Conservation (phyloP, 2,329 filamentous ascomycete genomes). For the Sclerotinia borealis region DNA sequence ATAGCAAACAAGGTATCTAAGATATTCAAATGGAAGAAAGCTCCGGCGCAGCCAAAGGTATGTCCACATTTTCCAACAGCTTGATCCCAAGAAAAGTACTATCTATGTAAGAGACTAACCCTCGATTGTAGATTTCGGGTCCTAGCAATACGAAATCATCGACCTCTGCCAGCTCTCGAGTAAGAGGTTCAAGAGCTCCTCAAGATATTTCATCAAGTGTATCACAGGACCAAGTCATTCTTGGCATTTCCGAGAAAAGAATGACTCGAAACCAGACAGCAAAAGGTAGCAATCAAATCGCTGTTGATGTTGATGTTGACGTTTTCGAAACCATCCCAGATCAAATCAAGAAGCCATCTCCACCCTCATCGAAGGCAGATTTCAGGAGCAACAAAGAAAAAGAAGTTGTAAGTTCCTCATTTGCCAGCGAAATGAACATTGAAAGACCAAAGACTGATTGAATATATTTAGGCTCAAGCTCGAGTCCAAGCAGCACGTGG, state of each 20-base stretch:
- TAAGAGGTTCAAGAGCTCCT: no score
- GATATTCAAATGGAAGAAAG: not conserved
- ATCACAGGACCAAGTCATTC: not conserved
- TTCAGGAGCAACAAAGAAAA: not conserved
- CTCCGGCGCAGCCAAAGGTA: not conserved
- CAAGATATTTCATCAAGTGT: not conserved
- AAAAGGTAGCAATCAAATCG: not conserved
- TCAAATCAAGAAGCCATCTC: not conserved
- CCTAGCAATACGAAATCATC: not conserved
- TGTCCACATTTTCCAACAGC: not conserved
- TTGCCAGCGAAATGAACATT: not conserved
- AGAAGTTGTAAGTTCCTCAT: not conserved
- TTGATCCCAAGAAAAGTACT: not conserved
- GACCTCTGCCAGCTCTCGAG: not conserved
- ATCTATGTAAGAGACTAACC: not conserved
- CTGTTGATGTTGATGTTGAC: not conserved
- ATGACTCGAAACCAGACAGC: not conserved
- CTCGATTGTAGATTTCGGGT: not conserved
- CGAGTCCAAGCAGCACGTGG: no score
- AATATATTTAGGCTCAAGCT: not conserved
- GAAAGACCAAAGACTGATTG: not conserved
- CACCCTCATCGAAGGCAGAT: not conserved
- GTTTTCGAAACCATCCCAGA: not conserved
- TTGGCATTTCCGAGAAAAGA: not conserved
- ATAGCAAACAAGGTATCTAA: not conserved